phyloP scores from a whole-genome alignment of 2,329 filamentous ascomycete genomes.

The Thermomyces lanuginosus region DNA sequence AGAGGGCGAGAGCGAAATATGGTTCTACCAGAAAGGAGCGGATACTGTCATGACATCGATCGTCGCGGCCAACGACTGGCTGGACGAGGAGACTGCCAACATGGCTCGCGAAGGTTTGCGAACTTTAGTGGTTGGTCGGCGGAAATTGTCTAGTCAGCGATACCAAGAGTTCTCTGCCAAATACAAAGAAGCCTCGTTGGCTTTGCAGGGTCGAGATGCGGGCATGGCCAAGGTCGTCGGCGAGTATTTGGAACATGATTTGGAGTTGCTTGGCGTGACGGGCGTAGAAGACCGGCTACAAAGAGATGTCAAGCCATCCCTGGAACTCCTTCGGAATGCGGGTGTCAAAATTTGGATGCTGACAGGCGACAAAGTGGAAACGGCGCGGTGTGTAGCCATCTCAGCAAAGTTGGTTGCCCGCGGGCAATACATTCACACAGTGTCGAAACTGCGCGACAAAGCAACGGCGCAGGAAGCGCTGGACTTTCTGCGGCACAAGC shows the following conservation, averaged over 20 bases:
- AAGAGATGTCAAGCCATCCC: slow-evolving; percentile 81
- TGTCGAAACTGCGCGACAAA: slow-evolving; percentile 68
- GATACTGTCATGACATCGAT: slow-evolving; percentile 97
- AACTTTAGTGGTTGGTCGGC: slow-evolving; percentile 88
- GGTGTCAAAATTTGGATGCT: slow-evolving; percentile 99
- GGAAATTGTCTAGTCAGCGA: slow-evolving; percentile 59
- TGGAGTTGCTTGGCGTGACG: slow-evolving; percentile 91
- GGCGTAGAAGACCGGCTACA: slow-evolving; percentile 96
- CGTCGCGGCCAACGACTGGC: slow-evolving; percentile 91
- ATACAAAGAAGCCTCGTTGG: slow-evolving; percentile 65
- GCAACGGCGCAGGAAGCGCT: slow-evolving; percentile 75
- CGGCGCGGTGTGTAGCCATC: slow-evolving; percentile 86
- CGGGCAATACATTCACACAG: slow-evolving; percentile 90
- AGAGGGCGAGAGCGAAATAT: slow-evolving; percentile 58
- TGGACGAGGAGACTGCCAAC: slow-evolving; percentile 97
- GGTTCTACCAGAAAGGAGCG: slow-evolving; percentile 97
- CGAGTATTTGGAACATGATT: slow-evolving; percentile 66
- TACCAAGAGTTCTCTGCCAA: slow-evolving; percentile 64
- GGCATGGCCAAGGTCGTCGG: slow-evolving; percentile 67
- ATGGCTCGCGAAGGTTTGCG: slow-evolving; percentile 95
- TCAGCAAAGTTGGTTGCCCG: slow-evolving; percentile 85
- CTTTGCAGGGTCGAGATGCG: slow-evolving; percentile 62
- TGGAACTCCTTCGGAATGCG: slow-evolving; percentile 88
- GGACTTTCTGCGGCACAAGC: slow-evolving; percentile 72
- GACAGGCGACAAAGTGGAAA: slow-evolving; percentile 96